Evolutionary conservation across 2,329 filamentous ascomycete species (phyloP).

Genomic region (Colletotrichum sp.): DNA sequence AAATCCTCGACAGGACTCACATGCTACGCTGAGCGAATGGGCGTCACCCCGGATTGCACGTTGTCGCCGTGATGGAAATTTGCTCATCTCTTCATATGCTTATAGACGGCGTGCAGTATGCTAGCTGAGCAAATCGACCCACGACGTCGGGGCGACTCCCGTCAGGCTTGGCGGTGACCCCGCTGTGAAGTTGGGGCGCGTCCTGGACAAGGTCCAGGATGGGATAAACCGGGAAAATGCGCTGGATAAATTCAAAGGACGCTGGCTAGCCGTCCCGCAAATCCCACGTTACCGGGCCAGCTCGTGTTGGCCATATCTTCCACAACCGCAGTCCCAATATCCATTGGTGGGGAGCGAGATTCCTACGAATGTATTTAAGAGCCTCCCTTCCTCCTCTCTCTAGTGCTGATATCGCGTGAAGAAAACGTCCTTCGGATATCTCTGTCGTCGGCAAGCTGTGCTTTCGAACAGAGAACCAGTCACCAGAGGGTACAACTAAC

Average conservation of each 20-base stretch:
- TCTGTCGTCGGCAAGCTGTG: neutral
- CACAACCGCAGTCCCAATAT: neutral
- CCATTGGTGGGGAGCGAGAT: neutral
- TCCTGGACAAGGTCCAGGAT: neutral
- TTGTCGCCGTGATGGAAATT: neutral
- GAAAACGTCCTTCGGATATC: neutral
- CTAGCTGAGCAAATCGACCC: neutral
- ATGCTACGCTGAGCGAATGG: neutral
- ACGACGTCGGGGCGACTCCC: neutral
- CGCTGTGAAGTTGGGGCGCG: neutral
- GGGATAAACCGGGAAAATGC: constrained; percentile 23
- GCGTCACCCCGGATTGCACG: neutral
- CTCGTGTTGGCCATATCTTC: constrained; percentile 4
- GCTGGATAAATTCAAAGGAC: constrained; percentile 22
- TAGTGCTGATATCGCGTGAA: neutral
- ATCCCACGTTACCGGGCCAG: constrained; percentile 17
- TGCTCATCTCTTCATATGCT: neutral
- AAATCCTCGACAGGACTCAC: neutral
- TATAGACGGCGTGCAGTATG: neutral
- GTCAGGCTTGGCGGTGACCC: neutral
- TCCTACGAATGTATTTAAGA: neutral
- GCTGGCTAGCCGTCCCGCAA: constrained; percentile 19
- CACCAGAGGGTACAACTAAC: neutral
- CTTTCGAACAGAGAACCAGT: neutral
- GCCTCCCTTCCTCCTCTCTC: neutral